These are phyloP conservation scores for Phytophthora macrochlamydospora DNA, from an alignment of 352 stramenopile genomes.

Conservation along the genomic window DNA sequence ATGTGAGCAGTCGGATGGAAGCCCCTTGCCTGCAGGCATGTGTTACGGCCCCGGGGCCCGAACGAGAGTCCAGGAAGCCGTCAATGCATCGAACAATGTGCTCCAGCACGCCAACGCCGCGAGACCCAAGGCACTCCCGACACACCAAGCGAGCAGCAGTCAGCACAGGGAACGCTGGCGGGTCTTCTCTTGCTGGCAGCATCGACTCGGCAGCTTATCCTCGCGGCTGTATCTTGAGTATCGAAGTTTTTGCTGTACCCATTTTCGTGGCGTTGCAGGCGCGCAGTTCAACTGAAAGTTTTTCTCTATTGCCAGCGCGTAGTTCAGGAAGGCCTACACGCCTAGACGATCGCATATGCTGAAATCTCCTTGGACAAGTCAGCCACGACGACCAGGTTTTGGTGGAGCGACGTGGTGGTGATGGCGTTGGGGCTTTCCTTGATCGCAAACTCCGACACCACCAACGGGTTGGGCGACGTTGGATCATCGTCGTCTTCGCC, in stretches of 20 bases:
- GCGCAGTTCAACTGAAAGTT: too few relatives aligned
- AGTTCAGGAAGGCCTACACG: not conserved
- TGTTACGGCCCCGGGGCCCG: not conserved
- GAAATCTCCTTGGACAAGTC: conserved; percentile 57
- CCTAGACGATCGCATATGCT: conserved; percentile 52
- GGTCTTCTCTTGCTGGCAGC: not conserved
- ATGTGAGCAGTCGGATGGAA: not conserved
- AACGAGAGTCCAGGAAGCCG: conserved; percentile 3
- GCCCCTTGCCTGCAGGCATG: not conserved
- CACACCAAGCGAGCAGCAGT: not conserved
- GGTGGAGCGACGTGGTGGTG: conserved; percentile 43
- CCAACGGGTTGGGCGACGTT: conserved; percentile 29
- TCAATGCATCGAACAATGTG: not conserved
- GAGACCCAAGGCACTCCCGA: not conserved
- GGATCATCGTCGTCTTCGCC: conserved; percentile 16
- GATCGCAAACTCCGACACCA: conserved; percentile 57
- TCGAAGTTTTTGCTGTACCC: too few relatives aligned
- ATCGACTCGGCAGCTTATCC: not conserved
- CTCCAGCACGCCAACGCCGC: not conserved
- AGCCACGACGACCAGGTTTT: conserved; percentile 58
- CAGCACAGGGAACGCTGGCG: not conserved
- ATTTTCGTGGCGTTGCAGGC: too few relatives aligned
- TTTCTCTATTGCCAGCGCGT: too few relatives aligned
- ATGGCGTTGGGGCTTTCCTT: conserved; percentile 61
- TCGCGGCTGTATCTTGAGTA: not conserved